Conservation (phyloP, 345 rosid genomes). For the Camelina laxa region DNA sequence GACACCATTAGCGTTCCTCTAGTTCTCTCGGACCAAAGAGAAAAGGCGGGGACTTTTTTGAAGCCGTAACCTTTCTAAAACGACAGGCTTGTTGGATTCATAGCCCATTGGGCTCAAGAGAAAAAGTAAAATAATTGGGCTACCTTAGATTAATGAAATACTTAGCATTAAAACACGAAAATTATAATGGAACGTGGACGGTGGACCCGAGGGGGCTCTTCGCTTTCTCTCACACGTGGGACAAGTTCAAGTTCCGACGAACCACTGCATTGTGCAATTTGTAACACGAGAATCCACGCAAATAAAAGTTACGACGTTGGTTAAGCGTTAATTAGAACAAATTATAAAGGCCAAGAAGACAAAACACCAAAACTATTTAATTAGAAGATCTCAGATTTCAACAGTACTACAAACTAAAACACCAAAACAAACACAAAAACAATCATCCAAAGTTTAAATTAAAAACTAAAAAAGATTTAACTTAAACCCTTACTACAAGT, state of each 20-base stretch:
- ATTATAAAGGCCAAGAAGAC: background rate
- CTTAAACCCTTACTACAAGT: background rate
- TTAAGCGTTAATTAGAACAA: background rate
- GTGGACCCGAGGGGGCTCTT: constrained; percentile 1
- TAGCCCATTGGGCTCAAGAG: too few relatives aligned
- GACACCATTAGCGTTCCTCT: background rate
- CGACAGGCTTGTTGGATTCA: background rate
- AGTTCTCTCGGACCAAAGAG: too few relatives aligned
- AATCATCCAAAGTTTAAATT: background rate
- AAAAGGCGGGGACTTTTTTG: background rate
- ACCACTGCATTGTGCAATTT: background rate
- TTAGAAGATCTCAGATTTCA: constrained; percentile 22
- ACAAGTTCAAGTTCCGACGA: constrained; percentile 35
- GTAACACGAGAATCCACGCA: background rate
- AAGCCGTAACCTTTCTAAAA: background rate
- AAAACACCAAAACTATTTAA: background rate
- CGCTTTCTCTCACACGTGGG: constrained; percentile 20
- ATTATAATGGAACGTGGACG: background rate
- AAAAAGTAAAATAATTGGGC: too few relatives aligned
- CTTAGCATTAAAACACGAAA: background rate
- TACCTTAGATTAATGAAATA: too few relatives aligned
- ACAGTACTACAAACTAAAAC: constrained; percentile 3
- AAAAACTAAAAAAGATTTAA: background rate
- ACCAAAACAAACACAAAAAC: background rate
- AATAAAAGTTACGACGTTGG: background rate